These are phyloP conservation scores for Oryza glaberrima DNA, from an alignment of 176 grass and related monocot species.

Conservation along the genomic window DNA sequence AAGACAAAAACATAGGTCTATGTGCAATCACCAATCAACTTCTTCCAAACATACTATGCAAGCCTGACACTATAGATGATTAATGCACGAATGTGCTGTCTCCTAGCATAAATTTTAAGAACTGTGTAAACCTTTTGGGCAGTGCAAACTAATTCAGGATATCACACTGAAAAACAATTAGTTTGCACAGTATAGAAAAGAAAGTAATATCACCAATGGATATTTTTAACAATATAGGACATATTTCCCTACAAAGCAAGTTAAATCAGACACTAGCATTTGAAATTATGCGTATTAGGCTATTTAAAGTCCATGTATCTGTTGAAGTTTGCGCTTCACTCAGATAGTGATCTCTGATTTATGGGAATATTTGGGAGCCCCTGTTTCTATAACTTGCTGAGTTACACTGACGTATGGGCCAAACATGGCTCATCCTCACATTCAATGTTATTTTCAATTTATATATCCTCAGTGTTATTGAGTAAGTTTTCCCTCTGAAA, in stretches of 20 bases:
- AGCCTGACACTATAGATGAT: background rate
- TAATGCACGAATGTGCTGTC: background rate
- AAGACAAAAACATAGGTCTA: constrained; percentile 7
- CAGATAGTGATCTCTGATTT: constrained; percentile 8
- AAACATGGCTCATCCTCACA: background rate
- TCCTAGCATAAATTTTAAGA: constrained; percentile 20
- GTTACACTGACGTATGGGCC: background rate
- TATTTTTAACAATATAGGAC: constrained; percentile 15
- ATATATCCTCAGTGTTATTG: background rate
- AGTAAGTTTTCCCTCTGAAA: background rate
- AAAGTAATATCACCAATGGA: background rate
- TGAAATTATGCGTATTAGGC: background rate
- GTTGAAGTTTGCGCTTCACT: constrained; percentile 6
- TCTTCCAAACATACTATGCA: constrained; percentile 22
- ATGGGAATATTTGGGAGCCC: background rate
- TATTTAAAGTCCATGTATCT: background rate
- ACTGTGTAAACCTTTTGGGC: background rate
- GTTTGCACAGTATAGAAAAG: background rate
- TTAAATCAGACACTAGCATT: constrained; percentile 15
- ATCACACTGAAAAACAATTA: constrained; percentile 5
- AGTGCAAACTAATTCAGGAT: constrained; percentile 5
- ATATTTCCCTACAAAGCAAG: constrained; percentile 15
- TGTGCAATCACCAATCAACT: background rate
- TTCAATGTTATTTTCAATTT: background rate
- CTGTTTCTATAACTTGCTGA: background rate